Conservation (phyloP, 2,329 filamentous ascomycete genomes). For the Pseudocercospora macadamiae region DNA sequence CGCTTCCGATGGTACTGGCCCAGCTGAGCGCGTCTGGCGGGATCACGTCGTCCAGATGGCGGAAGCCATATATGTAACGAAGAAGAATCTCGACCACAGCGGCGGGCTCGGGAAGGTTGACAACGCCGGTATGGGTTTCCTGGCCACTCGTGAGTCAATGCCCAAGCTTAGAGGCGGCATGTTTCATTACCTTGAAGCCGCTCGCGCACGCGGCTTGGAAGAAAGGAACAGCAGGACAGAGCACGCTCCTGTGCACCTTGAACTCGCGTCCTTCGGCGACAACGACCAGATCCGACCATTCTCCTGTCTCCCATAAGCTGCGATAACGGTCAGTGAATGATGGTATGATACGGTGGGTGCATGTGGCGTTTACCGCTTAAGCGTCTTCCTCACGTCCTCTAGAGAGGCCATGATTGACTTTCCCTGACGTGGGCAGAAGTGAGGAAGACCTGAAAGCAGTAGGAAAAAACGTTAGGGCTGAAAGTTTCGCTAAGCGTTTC, state of each 20-base stretch:
- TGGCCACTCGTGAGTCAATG: no score
- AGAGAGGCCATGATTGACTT: no score
- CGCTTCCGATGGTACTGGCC: no score
- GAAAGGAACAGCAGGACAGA: conserved; percentile 7
- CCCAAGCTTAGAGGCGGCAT: no score
- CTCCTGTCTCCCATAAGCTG: conserved; percentile 1
- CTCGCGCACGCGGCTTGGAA: conserved; percentile 3
- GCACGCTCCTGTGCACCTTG: conserved; percentile 8
- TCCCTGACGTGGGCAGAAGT: no score
- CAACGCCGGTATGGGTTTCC: neutral
- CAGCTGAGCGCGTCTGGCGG: no score
- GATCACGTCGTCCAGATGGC: neutral
- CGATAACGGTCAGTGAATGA: neutral
- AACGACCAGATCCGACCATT: conserved; percentile 7
- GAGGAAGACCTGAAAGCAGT: no score
- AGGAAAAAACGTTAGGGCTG: no score
- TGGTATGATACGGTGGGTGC: no score
- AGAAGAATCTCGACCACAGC: neutral
- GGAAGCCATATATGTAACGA: neutral
- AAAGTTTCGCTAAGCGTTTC: no score
- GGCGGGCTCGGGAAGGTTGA: neutral
- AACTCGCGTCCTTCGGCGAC: neutral
- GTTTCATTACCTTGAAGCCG: neutral
- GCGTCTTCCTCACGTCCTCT: no score
- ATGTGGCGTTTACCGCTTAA: neutral